These are phyloP conservation scores for Angomonas deanei DNA, from an alignment of 208 protist species.

Conservation along the genomic window DNA sequence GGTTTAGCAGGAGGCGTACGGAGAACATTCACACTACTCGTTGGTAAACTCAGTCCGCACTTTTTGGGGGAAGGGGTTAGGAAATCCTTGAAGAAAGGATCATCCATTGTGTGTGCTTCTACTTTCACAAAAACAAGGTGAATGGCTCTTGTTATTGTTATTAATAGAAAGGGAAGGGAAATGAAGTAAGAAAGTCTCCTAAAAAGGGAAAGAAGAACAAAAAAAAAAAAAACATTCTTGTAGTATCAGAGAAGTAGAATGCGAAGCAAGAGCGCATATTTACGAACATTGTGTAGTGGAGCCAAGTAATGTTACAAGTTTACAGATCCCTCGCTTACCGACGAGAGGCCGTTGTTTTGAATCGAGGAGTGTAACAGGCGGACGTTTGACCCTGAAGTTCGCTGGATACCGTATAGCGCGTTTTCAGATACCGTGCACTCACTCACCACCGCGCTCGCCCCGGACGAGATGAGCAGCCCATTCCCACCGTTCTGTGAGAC, in stretches of 20 bases:
- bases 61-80: too few relatives aligned
- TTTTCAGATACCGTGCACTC: slow-evolving; percentile 64
- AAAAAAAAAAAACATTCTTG: not conserved
- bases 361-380: slow-evolving; percentile 40
- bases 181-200: too few relatives aligned
- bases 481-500: slow-evolving; percentile 54
- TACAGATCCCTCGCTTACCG: slow-evolving; percentile 34
- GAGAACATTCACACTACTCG: too few relatives aligned
- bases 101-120: too few relatives aligned
- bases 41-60: too few relatives aligned
- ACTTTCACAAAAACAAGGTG: too few relatives aligned
- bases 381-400: slow-evolving; percentile 35
- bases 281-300: not conserved
- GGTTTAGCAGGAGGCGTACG: too few relatives aligned
- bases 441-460: slow-evolving; percentile 22
- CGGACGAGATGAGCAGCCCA: slow-evolving; percentile 35
- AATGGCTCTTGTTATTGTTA: not conserved
- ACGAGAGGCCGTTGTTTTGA: slow-evolving; percentile 51
- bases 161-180: slow-evolving; percentile 2
- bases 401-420: slow-evolving; percentile 58
- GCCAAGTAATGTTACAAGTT: not conserved
- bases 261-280: too few relatives aligned
- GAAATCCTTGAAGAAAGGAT: too few relatives aligned
- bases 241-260: not conserved
- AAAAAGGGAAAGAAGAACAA: slow-evolving; percentile 8